Conservation (phyloP, 2,329 filamentous ascomycete genomes). For the Diaporthe sp. region DNA sequence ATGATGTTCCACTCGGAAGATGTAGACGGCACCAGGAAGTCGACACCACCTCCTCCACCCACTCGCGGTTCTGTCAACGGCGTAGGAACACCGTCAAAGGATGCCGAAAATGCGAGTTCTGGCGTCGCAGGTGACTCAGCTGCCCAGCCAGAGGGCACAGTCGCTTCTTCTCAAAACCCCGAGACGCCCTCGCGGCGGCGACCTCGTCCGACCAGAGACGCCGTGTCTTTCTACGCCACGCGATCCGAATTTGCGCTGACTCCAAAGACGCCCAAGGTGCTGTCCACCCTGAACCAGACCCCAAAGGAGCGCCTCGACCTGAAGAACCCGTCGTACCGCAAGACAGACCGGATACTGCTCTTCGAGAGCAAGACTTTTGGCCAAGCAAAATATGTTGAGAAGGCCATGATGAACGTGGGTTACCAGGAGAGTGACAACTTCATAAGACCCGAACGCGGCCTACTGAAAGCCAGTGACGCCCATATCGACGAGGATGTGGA, state of each 20-base stretch:
- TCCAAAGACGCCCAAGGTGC: constrained; percentile 70
- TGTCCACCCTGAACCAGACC: constrained; percentile 83
- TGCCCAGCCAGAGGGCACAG: constrained; percentile 52
- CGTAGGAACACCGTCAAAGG: constrained; percentile 57
- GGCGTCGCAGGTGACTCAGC: constrained; percentile 50
- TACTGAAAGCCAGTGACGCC: constrained; percentile 72
- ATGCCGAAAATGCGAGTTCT: constrained; percentile 48
- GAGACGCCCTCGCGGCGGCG: constrained; percentile 55
- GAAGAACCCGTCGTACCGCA: constrained; percentile 79
- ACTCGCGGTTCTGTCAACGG: constrained; percentile 46
- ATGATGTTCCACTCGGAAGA: constrained; percentile 84
- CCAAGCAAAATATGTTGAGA: constrained; percentile 92
- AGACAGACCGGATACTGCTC: constrained; percentile 80
- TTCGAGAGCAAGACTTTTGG: constrained; percentile 89
- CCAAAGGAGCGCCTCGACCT: constrained; percentile 83
- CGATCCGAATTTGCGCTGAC: constrained; percentile 55
- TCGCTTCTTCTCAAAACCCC: constrained; percentile 37
- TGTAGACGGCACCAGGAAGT: constrained; percentile 78
- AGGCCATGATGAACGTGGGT: constrained; percentile 94
- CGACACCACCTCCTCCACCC: constrained; percentile 49
- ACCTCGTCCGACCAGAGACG: constrained; percentile 61
- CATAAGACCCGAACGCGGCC: constrained; percentile 77
- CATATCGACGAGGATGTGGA: constrained; percentile 70
- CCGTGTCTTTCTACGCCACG: constrained; percentile 63
- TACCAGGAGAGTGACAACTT: constrained; percentile 97